These are phyloP conservation scores for Suillus spraguei DNA, from an alignment of 768 basidiomycete species.

Conservation along the genomic window DNA sequence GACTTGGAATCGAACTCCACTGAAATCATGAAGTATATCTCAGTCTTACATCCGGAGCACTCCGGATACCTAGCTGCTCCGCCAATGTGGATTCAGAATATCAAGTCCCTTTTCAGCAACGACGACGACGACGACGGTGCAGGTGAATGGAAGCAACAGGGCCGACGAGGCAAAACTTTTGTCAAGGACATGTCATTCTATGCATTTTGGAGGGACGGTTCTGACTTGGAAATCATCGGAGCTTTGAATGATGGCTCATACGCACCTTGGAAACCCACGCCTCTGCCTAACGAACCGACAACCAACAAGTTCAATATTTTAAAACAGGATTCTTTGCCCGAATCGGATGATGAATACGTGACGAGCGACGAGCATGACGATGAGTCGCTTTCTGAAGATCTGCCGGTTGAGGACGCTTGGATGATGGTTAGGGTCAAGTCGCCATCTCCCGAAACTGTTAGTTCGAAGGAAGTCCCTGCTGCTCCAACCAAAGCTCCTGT, in stretches of 20 bases:
- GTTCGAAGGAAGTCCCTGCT: background rate
- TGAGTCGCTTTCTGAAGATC: conserved; percentile 4
- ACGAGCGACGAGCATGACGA: conserved; percentile 19
- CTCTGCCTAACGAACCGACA: background rate
- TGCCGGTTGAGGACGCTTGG: conserved; percentile 36
- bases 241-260: conserved; percentile 8
- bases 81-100: conserved; percentile 48
- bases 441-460: background rate
- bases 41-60: conserved; percentile 51
- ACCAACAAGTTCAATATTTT: conserved; percentile 8
- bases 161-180: conserved; percentile 25
- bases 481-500: background rate
- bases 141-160: conserved; percentile 38
- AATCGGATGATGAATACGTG: conserved; percentile 14
- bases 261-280: background rate
- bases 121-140: conserved; percentile 21
- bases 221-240: conserved; percentile 51
- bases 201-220: conserved; percentile 51
- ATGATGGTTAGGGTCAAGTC: conserved; percentile 13
- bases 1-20: conserved; percentile 36
- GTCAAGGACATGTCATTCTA: conserved; percentile 39
- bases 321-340: conserved; percentile 10
- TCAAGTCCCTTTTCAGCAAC: conserved; percentile 22
- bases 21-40: conserved; percentile 45
- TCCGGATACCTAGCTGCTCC: conserved; percentile 42